Percentiles rank a stretch among this genome's conserved stretches.
These are phyloP conservation scores for Epichloe typhina DNA, from an alignment of 2,329 filamentous ascomycete species.

Conservation along the genomic window DNA sequence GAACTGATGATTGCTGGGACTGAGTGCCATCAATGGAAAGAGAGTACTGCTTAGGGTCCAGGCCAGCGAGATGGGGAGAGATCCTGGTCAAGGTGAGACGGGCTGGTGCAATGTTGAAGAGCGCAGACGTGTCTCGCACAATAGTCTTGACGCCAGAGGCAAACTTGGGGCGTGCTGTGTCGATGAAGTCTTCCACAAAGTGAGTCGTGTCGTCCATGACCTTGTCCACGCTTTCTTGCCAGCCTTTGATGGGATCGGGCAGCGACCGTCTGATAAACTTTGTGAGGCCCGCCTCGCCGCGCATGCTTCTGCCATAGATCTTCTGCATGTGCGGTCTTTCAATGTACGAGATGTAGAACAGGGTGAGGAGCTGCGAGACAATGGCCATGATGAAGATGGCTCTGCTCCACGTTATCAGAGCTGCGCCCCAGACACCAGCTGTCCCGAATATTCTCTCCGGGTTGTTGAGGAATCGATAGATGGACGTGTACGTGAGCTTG, in stretches of 20 bases:
- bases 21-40: constrained; percentile 58
- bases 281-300: constrained; percentile 78
- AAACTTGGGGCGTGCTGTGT: constrained; percentile 72
- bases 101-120: constrained; percentile 83
- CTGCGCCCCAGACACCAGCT: constrained; percentile 89
- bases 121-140: constrained; percentile 71
- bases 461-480: constrained; percentile 97
- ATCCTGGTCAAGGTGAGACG: constrained; percentile 72
- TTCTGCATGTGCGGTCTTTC: constrained; percentile 98
- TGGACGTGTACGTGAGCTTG: constrained; percentile 89
- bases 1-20: constrained; percentile 32
- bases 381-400: constrained; percentile 79
- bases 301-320: constrained; percentile 74
- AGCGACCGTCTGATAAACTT: constrained; percentile 82
- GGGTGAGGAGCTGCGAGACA: constrained; percentile 69
- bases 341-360: constrained; percentile 82
- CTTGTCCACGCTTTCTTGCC: constrained; percentile 76
- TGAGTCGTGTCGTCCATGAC: constrained; percentile 78
- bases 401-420: constrained; percentile 82
- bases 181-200: constrained; percentile 82
- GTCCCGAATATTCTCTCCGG: constrained; percentile 88
- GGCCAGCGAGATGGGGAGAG: constrained; percentile 65
- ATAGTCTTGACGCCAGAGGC: constrained; percentile 77
- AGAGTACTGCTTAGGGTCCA: constrained; percentile 68
- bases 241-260: constrained; percentile 68